Evolutionary conservation across 352 stramenopile species (phyloP).

Genomic region (Globisporangium cystogenes): DNA sequence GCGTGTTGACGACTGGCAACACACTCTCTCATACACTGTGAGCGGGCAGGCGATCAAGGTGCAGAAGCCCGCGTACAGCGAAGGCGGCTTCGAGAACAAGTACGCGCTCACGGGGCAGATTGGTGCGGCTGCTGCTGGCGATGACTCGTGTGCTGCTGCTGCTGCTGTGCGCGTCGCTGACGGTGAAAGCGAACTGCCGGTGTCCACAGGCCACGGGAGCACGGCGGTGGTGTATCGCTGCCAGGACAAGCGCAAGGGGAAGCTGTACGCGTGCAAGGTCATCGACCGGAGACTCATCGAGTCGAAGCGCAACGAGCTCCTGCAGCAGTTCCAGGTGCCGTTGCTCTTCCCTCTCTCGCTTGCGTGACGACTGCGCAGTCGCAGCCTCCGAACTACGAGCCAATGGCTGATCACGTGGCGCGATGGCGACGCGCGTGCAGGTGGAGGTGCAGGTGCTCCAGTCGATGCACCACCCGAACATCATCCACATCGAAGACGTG

Average conservation of each 20-base stretch:
- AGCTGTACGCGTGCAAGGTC: conserved; percentile 77
- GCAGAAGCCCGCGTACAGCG: conserved; percentile 60
- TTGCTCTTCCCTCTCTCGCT: background rate
- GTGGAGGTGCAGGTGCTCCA: conserved; percentile 89
- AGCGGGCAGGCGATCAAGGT: conserved; percentile 60
- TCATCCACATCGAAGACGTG: conserved; percentile 87
- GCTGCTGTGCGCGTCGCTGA: too few species aligned
- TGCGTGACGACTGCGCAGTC: too few species aligned
- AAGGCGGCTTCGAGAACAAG: conserved; percentile 69
- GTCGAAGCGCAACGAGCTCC: conserved; percentile 66
- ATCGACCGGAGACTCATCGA: conserved; percentile 79
- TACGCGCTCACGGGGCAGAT: conserved; percentile 84
- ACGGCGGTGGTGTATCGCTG: conserved; percentile 85
- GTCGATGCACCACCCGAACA: conserved; percentile 86
- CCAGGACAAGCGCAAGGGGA: conserved; percentile 48
- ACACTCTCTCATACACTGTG: background rate
- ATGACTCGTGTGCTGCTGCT: background rate
- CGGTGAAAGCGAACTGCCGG: too few species aligned
- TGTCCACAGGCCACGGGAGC: conserved; percentile 59
- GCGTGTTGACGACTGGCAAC: too few species aligned
- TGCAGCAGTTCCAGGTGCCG: conserved; percentile 85
- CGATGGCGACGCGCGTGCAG: too few species aligned
- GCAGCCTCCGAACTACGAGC: too few species aligned
- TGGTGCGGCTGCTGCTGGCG: conserved; percentile 26
- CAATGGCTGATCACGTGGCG: too few species aligned